Evolutionary conservation across 2,329 filamentous ascomycete species (phyloP).

Genomic region (Apiospora pterosperma): DNA sequence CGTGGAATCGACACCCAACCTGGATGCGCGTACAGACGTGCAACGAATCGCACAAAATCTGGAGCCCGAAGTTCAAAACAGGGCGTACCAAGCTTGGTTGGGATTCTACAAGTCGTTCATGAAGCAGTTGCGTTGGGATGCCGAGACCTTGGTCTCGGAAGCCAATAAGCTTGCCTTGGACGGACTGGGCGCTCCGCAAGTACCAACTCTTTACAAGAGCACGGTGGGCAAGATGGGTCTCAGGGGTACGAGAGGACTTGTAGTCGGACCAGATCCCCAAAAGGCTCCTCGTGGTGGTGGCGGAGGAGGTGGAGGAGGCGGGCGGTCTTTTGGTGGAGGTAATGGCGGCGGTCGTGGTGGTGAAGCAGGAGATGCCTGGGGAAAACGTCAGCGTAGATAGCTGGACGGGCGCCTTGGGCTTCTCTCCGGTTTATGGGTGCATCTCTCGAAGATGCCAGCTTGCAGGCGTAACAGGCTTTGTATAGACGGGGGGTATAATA

Average conservation of each 20-base stretch:
- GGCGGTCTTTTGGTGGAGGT: not conserved
- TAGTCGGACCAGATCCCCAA: slow-evolving; percentile 40
- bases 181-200: slow-evolving; percentile 43
- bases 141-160: slow-evolving; percentile 39
- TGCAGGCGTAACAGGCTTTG: not conserved
- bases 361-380: not conserved
- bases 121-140: slow-evolving; percentile 36
- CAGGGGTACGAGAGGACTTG: slow-evolving; percentile 46
- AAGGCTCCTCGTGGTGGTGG: slow-evolving; percentile 22
- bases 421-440: not conserved
- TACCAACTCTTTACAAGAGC: slow-evolving; percentile 43
- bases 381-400: not conserved
- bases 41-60: slow-evolving; percentile 35
- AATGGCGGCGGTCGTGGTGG: not conserved
- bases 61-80: slow-evolving; percentile 40
- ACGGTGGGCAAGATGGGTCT: slow-evolving; percentile 57
- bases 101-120: slow-evolving; percentile 50
- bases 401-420: not conserved
- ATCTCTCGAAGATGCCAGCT: not conserved
- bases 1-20: slow-evolving; percentile 39
- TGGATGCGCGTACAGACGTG: slow-evolving; percentile 39
- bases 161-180: slow-evolving; percentile 48
- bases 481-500: slow-evolving; percentile 1
- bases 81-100: slow-evolving; percentile 55
- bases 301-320: slow-evolving; percentile 8